Evolutionary conservation across 371 early-diverging fungal genomes (phyloP), one percentile per base, ranked within the genome.

Genomic region (Funneliformis caledonium): DNA sequence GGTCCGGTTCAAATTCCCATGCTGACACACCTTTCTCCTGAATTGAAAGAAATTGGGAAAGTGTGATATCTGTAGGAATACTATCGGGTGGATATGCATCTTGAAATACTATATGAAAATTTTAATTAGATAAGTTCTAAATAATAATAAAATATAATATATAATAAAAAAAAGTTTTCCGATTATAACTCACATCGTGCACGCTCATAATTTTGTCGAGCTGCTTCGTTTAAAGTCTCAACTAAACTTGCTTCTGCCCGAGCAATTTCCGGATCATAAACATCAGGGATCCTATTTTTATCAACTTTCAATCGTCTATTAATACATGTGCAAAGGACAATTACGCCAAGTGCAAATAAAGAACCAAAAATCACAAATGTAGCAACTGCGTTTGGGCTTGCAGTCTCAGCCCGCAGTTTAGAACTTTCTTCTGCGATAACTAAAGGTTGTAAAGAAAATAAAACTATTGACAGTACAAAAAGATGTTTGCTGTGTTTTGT

Each of bases 21-120:
- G 95, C 95, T 11, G 91, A 90, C 1, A 95, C 94, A 62, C 95
- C 95, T 83, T 94, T 94, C 84, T 95, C 95, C 84, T 92, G 92
- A 70, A 95, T 94, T 33, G 89, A 88, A 19, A 91, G 88, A 69
- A 88, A 88, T 75, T 92, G 92, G 33, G 91, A 88, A 42, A 88
- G 82, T 3, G 92, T 92, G 72, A 93, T 90, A 70, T 91, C 91
- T n/a, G 92, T 92, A 19, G 92, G 88, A 22, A 92, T 84, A 77
- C 90, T 89, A 72, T 89, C 88, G 5, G 92, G 91, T 22, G 93
- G 92, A 82, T 91, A 85, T 42, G 87, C 85, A 45, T 85, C 83
- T 82, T 93, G 89, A 73, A 86, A 88, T 14, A 72, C 80, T 80
- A 19, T 70, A 14, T 48, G 37, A 50, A 78, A 12, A n/a, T 77